Base-by-base conservation (phyloP, 768 basidiomycete species). In the Mycena floridula region DNA sequence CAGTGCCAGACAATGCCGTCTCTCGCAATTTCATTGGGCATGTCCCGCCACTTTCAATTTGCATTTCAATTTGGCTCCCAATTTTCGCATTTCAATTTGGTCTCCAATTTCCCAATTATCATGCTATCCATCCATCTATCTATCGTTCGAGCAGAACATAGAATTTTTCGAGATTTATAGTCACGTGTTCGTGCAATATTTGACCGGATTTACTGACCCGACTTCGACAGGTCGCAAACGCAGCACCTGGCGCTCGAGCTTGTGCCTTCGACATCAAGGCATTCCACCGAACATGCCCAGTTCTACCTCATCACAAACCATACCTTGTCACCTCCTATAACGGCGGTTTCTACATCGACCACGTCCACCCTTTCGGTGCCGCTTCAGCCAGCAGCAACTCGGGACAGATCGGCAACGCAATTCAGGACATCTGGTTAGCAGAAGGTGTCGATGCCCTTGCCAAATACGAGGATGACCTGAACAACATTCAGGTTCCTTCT, bases 251-350 rank as follows among this genome's bases (percentile, higher is more conserved):
- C 2, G 47, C 63, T 0, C 53, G 61, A 32, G 66, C 58, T 0
- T 53, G 60, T 5, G 51, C 58, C 0, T 55, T 63, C 25, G 64
- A 67, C 53, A n/a, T n/a, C n/a, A n/a, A n/a, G n/a, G n/a, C n/a
- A n/a, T n/a, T n/a, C n/a, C n/a, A n/a, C n/a, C n/a, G 61, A 22
- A 55, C 50, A 5, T 48, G 53, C 4, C 66, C 63, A 2, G 42
- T 60, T 7, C 35, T 32, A 15, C 61, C 64, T 0, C 44, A 48
- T 21, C 56, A 67, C 26, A 62, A 63, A 25, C 37, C 43, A 3
- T 51, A 28, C 24, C 36, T 52, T 12, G 48, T 58, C 3, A 48
- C 58, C 2, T 21, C 16, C 3, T 49, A 48, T 22, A 32, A 57
- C 7, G 50, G 46, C 7, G 9, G 40, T 4, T 54, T 59, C 36